Conservation (phyloP, 2,329 filamentous ascomycete genomes). For the Pseudodiploospora longispora region DNA sequence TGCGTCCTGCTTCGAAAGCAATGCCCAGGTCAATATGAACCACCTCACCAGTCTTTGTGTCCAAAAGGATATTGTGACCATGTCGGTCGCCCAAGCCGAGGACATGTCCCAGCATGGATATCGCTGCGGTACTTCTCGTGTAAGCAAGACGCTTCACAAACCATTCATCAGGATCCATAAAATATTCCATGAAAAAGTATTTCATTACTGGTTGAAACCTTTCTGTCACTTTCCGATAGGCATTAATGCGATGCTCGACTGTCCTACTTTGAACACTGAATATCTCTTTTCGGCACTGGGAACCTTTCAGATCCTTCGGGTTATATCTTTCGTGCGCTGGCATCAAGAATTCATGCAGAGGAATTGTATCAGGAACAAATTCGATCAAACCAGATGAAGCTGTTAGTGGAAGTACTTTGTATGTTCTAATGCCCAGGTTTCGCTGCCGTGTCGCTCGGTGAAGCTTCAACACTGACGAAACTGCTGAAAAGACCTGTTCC, state of each 20-base stretch:
- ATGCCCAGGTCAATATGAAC: conserved; percentile 97
- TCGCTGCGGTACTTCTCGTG: conserved; percentile 84
- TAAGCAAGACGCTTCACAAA: conserved; percentile 84
- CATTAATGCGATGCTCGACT: conserved; percentile 61
- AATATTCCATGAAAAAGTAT: conserved; percentile 96
- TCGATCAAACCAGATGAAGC: conserved; percentile 86
- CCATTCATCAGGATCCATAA: conserved; percentile 92
- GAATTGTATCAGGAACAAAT: conserved; percentile 89
- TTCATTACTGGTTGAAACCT: conserved; percentile 88
- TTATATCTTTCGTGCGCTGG: conserved; percentile 83
- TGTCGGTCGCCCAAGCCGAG: conserved; percentile 90
- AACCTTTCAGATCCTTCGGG: conserved; percentile 72
- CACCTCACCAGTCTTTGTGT: conserved; percentile 81
- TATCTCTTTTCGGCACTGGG: conserved; percentile 72
- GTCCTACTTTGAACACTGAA: conserved; percentile 61
- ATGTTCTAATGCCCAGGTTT: conserved; percentile 84
- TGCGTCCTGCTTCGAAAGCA: conserved; percentile 90
- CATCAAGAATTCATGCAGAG: conserved; percentile 85
- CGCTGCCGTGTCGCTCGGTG: conserved; percentile 83
- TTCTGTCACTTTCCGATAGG: conserved; percentile 70
- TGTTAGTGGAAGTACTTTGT: conserved; percentile 90
- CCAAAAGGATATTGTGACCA: conserved; percentile 92
- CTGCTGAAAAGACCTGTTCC: conserved; percentile 98
- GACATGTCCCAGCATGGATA: conserved; percentile 90
- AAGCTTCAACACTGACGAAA: conserved; percentile 79